Evolutionary conservation across 2,329 filamentous ascomycete genomes (phyloP), one percentile per base, ranked within the genome.

Genomic region (Aspergillus jensenii): DNA sequence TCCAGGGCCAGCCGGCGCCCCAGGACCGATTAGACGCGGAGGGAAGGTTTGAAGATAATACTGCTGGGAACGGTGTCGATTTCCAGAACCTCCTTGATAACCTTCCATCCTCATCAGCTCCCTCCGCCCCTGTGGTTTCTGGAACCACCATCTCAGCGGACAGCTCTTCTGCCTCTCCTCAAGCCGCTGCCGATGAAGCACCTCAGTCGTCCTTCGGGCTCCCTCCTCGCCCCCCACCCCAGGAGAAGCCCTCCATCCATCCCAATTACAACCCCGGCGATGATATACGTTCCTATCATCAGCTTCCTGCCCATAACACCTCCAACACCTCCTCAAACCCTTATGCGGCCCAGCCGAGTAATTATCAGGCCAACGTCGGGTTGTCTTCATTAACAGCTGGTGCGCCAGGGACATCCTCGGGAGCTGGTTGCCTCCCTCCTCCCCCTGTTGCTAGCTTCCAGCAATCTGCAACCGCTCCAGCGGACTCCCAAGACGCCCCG

Each of bases 11-110:
- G 51, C 53, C 66, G 37, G 58, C 59, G 48, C 51, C 62, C 55
- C 61, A 65, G 37, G 55, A 65, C 52, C 66, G 61, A 58, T 55
- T 70, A 68, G 64, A 68, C 58, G 31, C 59, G 52, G 65, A 64
- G 55, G 62, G 67, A 55, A 62, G 46, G 49, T 47, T 52, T 45
- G 61, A 62, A 25, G 58, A 67, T 61, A 62, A 60, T 50, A 57
- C 61, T 58, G 63, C 62, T 57, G 70, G 74, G 61, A 69, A 68
- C 55, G 79, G 76, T 59, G 75, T 81, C 67, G 76, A 80, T 66
- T 79, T 78, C 64, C 78, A 81, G 67, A 77, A 73, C 56, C 67
- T 81, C 56, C 74, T 81, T 66, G 78, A 80, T 71, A 80, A 79
- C 65, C 72, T 80, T 39, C 73, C 77, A 59, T 72, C 71, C 31